Conservation (phyloP, 2,329 filamentous ascomycete genomes). For the Colletotrichum graminicola region DNA sequence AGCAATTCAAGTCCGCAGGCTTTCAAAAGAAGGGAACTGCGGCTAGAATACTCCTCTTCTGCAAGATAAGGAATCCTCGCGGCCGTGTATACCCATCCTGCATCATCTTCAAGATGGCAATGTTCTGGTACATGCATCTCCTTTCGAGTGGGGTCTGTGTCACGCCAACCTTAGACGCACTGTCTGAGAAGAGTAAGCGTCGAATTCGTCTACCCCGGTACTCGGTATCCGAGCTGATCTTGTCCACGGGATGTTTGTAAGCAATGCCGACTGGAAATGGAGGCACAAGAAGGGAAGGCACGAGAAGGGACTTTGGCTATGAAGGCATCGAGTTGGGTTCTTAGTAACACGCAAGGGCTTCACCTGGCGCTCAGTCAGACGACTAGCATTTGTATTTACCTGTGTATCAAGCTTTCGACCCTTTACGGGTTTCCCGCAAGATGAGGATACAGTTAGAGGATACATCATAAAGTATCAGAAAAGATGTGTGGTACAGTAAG, state of each 20-base stretch:
- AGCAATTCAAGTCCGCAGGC: conserved; percentile 1
- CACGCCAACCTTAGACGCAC: conserved; percentile 16
- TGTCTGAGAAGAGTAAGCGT: background rate
- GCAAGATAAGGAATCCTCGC: too few relatives aligned
- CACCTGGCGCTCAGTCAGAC: conserved; percentile 7
- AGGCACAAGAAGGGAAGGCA: conserved; percentile 25
- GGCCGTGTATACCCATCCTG: conserved; percentile 11
- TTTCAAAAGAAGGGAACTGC: background rate
- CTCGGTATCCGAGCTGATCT: conserved; percentile 18
- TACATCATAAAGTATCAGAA: conserved; percentile 13
- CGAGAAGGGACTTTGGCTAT: conserved; percentile 29
- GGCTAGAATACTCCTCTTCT: conserved; percentile 9
- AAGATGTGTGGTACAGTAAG: conserved; percentile 10
- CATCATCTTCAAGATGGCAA: conserved; percentile 1
- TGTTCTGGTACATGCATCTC: conserved; percentile 26
- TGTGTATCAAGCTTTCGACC: conserved; percentile 18
- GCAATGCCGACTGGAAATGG: conserved; percentile 28
- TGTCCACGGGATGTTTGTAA: background rate
- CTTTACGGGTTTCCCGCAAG: conserved; percentile 3
- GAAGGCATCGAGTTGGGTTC: conserved; percentile 20
- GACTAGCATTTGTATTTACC: conserved; percentile 2
- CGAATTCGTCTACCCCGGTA: conserved; percentile 17
- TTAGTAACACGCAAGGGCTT: conserved; percentile 20
- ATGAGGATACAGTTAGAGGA: background rate
- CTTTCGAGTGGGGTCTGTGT: conserved; percentile 26